Base-by-base conservation (phyloP, 257 asterid species). In the Eucommia ulmoides region DNA sequence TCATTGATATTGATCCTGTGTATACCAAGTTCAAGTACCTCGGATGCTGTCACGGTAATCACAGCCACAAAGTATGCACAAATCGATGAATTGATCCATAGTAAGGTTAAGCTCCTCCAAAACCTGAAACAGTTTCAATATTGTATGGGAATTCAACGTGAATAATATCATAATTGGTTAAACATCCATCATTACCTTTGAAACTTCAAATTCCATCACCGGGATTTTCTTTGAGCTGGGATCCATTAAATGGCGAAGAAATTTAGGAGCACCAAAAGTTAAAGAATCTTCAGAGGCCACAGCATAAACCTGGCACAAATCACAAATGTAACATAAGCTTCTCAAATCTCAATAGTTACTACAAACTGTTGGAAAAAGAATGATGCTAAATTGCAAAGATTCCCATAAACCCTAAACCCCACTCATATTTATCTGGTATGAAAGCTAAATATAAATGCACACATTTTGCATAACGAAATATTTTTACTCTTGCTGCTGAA, bases 201-300 rank as follows among this genome's bases (percentile, higher is more conserved):
- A 55, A 69, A 91, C 80, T 69, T 86, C 99, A 70, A 91, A 78
- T 67, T 91, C 99, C 96, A 86, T 86, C 64, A 91, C 96, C n/a
- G 99, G 99, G 26, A 91, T 83, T 61, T 91, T 91, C 70, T 86
- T 91, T 38, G 95, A 73, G 74, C 93, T 86, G 59, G 98, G 98
- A 70, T 91, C 96, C 98, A 91, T 91, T 55, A 91, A 67, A 81
- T 91, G 98, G 22, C 98, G 96, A 65, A 89, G 81, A 71, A 89
- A 89, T 63, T 58, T 80, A 26, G 95, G 82, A 64, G 96, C 88
- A 66, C 98, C 98, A 68, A 91, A 91, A 22, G 98, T 86, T 51
- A 91, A 73, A 41, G 96, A 91, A 74, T 91, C 98, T 69, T 91
- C 98, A 25, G 98, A 91, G 24, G 98, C 98, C 54, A 86, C 95